Evolutionary conservation across 192 early-diverging fungal species (phyloP).

Genomic region (Spizellomyces sp.): DNA sequence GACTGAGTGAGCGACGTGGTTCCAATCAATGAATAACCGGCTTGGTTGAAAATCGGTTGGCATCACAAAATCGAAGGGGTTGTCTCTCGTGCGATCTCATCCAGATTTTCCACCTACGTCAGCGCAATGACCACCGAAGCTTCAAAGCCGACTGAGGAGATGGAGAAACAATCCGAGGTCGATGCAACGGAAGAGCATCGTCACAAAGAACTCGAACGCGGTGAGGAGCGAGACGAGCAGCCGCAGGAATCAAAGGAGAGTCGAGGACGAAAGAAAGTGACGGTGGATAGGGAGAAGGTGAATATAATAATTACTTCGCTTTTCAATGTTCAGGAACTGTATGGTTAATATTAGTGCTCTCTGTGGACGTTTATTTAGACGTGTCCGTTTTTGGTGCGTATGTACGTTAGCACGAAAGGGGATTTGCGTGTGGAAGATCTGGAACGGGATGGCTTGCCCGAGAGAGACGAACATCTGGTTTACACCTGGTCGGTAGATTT

Average conservation of each 20-base stretch:
- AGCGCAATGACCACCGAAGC: no score
- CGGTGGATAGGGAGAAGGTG: conserved; percentile 4
- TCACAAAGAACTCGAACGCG: conserved; percentile 8
- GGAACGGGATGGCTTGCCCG: conserved; percentile 40
- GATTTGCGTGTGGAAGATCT: conserved; percentile 47
- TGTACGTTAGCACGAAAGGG: conserved; percentile 44
- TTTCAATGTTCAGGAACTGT: neutral
- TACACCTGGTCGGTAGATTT: conserved; percentile 55
- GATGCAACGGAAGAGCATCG: neutral
- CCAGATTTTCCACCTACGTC: no score
- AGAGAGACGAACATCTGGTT: conserved; percentile 49
- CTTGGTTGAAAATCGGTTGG: no score
- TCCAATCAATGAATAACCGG: no score
- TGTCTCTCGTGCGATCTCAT: no score
- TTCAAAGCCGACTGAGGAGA: neutral
- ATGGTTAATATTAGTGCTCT: neutral
- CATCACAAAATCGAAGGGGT: no score
- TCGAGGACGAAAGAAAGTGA: neutral
- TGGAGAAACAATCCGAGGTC: neutral
- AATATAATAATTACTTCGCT: neutral
- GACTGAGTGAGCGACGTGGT: no score
- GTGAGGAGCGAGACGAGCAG: neutral
- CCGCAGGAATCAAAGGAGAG: neutral
- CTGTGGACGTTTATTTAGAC: neutral
- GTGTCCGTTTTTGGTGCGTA: conserved; percentile 61